These are phyloP conservation scores for Rhynchosporium graminicola DNA, from an alignment of 2,329 filamentous ascomycete genomes.

Conservation along the genomic window DNA sequence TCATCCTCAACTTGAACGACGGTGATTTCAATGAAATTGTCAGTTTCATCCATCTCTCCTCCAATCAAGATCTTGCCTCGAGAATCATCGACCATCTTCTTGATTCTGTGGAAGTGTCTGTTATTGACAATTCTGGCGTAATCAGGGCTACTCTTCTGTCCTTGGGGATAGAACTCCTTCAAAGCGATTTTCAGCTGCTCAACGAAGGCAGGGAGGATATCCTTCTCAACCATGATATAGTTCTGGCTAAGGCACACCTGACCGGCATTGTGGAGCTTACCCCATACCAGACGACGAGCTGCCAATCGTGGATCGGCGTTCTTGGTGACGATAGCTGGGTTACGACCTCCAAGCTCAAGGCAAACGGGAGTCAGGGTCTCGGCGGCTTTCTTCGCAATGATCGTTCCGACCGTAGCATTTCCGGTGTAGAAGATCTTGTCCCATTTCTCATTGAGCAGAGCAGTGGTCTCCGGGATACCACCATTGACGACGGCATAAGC, in stretches of 20 bases:
- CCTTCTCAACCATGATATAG: slow-evolving; percentile 81
- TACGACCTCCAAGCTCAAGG: slow-evolving; percentile 87
- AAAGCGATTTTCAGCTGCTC: slow-evolving; percentile 70
- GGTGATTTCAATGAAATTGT: slow-evolving; percentile 87
- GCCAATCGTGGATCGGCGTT: slow-evolving; percentile 78
- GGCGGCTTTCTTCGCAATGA: slow-evolving; percentile 87
- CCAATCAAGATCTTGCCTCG: slow-evolving; percentile 85
- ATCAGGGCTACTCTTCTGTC: slow-evolving; percentile 75
- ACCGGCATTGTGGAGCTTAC: slow-evolving; percentile 81
- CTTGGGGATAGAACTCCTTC: slow-evolving; percentile 80
- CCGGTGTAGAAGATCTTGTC: slow-evolving; percentile 99
- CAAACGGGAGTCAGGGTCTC: slow-evolving; percentile 83
- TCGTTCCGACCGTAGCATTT: slow-evolving; percentile 73
- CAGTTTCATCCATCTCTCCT: slow-evolving; percentile 75
- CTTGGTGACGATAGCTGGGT: slow-evolving; percentile 89
- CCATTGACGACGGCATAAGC: slow-evolving; percentile 82
- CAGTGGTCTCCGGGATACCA: slow-evolving; percentile 75
- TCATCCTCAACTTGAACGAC: slow-evolving; percentile 78
- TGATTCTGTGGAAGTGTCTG: slow-evolving; percentile 77
- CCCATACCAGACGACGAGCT: slow-evolving; percentile 83
- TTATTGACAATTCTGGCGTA: slow-evolving; percentile 80
- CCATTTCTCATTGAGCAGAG: slow-evolving; percentile 85
- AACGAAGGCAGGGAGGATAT: slow-evolving; percentile 71
- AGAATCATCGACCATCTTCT: slow-evolving; percentile 84
- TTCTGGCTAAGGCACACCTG: slow-evolving; percentile 94